phyloP scores from a whole-genome alignment of 2,329 filamentous ascomycete species.

The Alternaria ventricosa region DNA sequence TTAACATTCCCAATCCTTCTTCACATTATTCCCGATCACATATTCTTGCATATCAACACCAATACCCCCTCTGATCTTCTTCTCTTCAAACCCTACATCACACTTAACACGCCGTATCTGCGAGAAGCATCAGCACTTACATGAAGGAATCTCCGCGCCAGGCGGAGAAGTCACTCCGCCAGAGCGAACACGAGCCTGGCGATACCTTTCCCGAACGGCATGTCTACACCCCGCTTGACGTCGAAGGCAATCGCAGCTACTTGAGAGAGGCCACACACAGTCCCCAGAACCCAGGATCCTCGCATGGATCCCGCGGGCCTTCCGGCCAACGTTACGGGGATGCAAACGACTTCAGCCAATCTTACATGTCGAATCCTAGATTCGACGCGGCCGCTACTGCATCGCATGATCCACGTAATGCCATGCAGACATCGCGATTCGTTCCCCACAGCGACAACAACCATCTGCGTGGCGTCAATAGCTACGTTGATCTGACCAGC shows the following conservation, averaged over 20 bases:
- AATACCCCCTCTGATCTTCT: neutral
- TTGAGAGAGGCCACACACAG: constrained; percentile 1
- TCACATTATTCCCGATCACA: constrained; percentile 6
- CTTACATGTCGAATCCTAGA: constrained; percentile 2
- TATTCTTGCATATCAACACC: neutral
- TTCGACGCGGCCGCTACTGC: constrained; percentile 9
- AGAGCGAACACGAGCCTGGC: neutral
- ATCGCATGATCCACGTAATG: constrained; percentile 6
- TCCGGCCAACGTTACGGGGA: neutral
- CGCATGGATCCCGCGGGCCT: constrained; percentile 6
- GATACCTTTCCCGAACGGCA: neutral
- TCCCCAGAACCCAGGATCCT: neutral
- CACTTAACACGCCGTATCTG: neutral
- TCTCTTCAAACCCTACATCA: constrained; percentile 4
- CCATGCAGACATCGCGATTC: constrained; percentile 1
- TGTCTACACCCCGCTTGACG: neutral
- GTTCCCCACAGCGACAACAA: constrained; percentile 6
- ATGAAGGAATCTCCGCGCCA: constrained; percentile 18
- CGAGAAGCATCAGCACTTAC: constrained; percentile 1
- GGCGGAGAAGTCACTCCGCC: constrained; percentile 4
- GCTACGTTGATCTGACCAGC: constrained; percentile 17
- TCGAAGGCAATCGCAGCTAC: neutral
- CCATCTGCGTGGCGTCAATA: constrained; percentile 18
- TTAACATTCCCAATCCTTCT: constrained; percentile 6
- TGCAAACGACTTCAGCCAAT: constrained; percentile 28